Evolutionary conservation across 352 stramenopile genomes (phyloP), one percentile per base, ranked within the genome.

Genomic region (Plasmopara halstedii): DNA sequence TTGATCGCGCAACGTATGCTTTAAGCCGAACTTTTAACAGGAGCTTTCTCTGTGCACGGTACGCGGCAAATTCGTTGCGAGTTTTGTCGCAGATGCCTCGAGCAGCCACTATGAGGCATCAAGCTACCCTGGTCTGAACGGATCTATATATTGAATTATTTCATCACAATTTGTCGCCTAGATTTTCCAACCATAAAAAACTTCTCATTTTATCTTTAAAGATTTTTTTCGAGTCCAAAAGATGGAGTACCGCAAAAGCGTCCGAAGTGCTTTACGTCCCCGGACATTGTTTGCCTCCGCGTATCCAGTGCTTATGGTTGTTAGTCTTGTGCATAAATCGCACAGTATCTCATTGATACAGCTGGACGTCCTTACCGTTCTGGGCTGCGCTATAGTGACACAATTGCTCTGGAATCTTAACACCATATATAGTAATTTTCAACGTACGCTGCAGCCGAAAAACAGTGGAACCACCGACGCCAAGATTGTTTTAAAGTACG

Each of bases 331-430:
- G 6, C 38, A 58, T 41, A 60, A 63, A 11, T 70, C 64, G 2
- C 53, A 78, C 23, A 35, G 35, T 38, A 18, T 73, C 8, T 70
- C 64, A 13, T 35, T 68, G n/a, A 29, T 80, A 10, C 62, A 66
- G 23, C 9, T 64, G 13, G 78, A 90, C 21, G 58, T 55, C 23
- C n/a, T 68, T 8, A 43, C 38, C 4, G 58, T 64, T 7, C 22
- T 88, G 8, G 33, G 31, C 19, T 64, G 76, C 56, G 73, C 70
- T 7, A 42, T 85, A 36, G 43, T 90, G 40, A 67, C 83, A 42
- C 79, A 90, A 41, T 64, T 82, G 50, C 47, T 85, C 6, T 70
- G 64, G 11, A 90, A 90, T 27, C 60, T 90, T 43, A 90, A 79
- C 51, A 56, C 49, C 2, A 61, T 88, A 21, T 88, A 87, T 63